A percentile compares a stretch with the other conserved stretches of the same genome.
These are phyloP conservation scores for Russula dissimulans DNA, from an alignment of 768 basidiomycete genomes.

Conservation along the genomic window DNA sequence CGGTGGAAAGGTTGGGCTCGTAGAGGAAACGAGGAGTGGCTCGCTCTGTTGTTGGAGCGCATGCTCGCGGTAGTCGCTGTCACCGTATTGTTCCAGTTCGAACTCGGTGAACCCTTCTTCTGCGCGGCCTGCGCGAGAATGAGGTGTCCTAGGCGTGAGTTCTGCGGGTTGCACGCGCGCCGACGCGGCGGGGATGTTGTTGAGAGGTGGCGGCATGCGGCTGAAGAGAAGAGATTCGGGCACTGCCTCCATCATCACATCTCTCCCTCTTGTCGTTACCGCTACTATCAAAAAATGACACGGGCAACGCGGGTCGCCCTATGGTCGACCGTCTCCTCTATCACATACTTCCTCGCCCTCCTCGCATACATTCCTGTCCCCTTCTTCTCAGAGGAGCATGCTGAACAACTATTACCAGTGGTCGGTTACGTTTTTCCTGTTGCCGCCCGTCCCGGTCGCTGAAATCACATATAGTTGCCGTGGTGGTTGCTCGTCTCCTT, in stretches of 20 bases:
- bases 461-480: slow-evolving; percentile 43
- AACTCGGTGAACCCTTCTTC: slow-evolving; percentile 44
- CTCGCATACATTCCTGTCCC: slow-evolving; percentile 49
- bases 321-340: slow-evolving; percentile 33
- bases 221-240: not conserved
- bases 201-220: slow-evolving; percentile 16
- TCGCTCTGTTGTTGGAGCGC: slow-evolving; percentile 28
- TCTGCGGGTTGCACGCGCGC: slow-evolving; percentile 9
- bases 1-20: slow-evolving; percentile 28
- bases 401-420: slow-evolving; percentile 46
- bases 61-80: slow-evolving; percentile 33
- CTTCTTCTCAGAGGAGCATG: slow-evolving; percentile 37
- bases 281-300: slow-evolving; percentile 37
- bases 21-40: slow-evolving; percentile 41
- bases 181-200: slow-evolving; percentile 1
- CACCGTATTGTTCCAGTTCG: slow-evolving; percentile 37
- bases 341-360: slow-evolving; percentile 48
- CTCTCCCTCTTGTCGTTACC: not conserved
- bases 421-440: slow-evolving; percentile 31
- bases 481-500: slow-evolving; percentile 79
- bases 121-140: slow-evolving; percentile 47
- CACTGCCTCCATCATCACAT: not conserved
- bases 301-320: slow-evolving; percentile 48
- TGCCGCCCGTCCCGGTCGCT: not conserved
- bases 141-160: slow-evolving; percentile 53